Percentiles rank a stretch among this genome's conserved stretches.
These are phyloP conservation scores for Xenosphaeropsis pyriputrescens DNA, from an alignment of 2,329 filamentous ascomycete genomes.

Conservation along the genomic window DNA sequence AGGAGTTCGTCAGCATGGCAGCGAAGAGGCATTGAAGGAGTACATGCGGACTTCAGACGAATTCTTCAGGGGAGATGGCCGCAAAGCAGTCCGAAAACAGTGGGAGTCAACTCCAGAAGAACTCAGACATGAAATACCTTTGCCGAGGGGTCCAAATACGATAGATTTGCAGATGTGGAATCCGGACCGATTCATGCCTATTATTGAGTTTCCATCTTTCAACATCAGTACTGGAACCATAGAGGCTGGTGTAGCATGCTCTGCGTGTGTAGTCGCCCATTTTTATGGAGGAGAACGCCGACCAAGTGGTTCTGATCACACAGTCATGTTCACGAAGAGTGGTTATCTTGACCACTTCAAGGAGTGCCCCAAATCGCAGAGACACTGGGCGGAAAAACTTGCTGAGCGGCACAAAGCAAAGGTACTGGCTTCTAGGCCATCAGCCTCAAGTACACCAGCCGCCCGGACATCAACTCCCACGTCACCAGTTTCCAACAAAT, in stretches of 20 bases:
- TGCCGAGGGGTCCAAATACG: no score
- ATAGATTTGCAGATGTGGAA: constrained; percentile 1
- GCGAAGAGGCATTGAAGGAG: background rate
- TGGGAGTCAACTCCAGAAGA: no score
- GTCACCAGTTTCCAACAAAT: no score
- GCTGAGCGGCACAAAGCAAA: no score
- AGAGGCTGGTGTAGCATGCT: constrained; percentile 6
- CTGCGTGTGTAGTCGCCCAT: constrained; percentile 4
- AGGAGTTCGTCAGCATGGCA: background rate
- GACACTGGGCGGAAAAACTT: no score
- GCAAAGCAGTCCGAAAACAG: background rate
- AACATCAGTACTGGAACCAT: constrained; percentile 4
- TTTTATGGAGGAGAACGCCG: constrained; percentile 2
- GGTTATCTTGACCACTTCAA: constrained; percentile 6
- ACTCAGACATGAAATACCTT: no score
- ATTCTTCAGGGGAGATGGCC: no score
- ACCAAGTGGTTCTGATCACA: constrained; percentile 1
- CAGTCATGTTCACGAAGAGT: constrained; percentile 3
- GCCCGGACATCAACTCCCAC: no score
- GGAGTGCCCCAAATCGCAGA: constrained; percentile 5
- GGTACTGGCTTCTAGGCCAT: no score
- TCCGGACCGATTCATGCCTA: constrained; percentile 7
- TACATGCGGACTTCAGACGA: background rate
- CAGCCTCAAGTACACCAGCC: no score
- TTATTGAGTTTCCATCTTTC: constrained; percentile 5